Conservation (phyloP, 1,139 yeast genomes). For the Lodderomyces orthopsilosis region DNA sequence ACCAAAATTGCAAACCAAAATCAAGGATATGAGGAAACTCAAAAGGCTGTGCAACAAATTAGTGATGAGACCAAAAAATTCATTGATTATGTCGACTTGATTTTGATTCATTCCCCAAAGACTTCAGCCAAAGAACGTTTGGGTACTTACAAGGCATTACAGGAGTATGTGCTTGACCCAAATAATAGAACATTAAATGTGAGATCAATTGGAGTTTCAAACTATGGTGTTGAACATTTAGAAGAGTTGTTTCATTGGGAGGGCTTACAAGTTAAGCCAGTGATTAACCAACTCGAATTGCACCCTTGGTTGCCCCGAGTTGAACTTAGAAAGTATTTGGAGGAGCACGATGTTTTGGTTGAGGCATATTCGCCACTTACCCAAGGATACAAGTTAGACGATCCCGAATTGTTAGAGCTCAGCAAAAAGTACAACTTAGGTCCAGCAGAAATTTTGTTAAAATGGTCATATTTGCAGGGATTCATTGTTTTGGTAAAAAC, state of each 20-base stretch:
- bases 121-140: conserved; percentile 29
- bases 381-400: conserved; percentile 53
- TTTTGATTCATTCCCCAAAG: conserved; percentile 36
- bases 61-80: conserved; percentile 28
- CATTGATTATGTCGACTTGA: conserved; percentile 48
- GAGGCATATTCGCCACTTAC: conserved; percentile 76
- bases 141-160: conserved; percentile 42
- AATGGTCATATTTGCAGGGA: conserved; percentile 50
- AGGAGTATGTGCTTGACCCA: conserved; percentile 31
- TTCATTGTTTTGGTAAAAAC: conserved; percentile 75
- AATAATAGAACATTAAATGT: conserved; percentile 27
- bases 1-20: conserved; percentile 63
- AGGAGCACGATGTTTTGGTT: conserved; percentile 41
- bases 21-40: conserved; percentile 60
- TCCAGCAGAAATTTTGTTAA: conserved; percentile 30
- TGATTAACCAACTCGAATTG: conserved; percentile 43
- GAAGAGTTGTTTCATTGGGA: conserved; percentile 37
- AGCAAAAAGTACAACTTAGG: conserved; percentile 23
- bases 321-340: conserved; percentile 36
- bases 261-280: conserved; percentile 36
- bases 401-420: conserved; percentile 42
- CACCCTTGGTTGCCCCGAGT: conserved; percentile 47
- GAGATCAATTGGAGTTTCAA: conserved; percentile 44
- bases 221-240: conserved; percentile 34
- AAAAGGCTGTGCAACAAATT: conserved; percentile 45